phyloP scores from a whole-genome alignment of 2,329 filamentous ascomycete species.

The Cadophora sp. region DNA sequence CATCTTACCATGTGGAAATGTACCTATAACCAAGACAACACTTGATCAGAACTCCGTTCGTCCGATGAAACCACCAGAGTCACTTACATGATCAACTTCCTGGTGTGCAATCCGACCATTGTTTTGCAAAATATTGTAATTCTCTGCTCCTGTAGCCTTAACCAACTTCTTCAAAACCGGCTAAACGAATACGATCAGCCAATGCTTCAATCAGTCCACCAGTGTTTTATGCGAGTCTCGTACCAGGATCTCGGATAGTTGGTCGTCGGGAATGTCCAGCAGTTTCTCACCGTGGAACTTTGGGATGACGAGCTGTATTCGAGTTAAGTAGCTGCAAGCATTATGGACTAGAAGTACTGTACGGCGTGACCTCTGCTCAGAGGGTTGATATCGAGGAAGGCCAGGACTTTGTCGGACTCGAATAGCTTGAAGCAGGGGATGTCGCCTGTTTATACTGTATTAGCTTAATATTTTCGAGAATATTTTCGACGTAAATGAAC shows the following conservation, averaged over 20 bases:
- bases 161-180: constrained; percentile 89
- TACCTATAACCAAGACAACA: constrained; percentile 58
- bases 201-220: neutral
- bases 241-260: constrained; percentile 82
- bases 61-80: neutral
- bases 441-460: constrained; percentile 66
- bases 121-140: constrained; percentile 97
- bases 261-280: constrained; percentile 89
- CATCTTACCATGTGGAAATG: constrained; percentile 87
- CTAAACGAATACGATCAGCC: constrained; percentile 45
- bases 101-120: constrained; percentile 93
- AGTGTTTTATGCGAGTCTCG: constrained; percentile 33
- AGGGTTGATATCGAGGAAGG: constrained; percentile 96
- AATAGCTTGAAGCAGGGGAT: constrained; percentile 97
- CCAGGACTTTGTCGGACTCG: constrained; percentile 90
- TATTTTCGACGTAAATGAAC: constrained; percentile 49
- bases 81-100: constrained; percentile 84
- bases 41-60: neutral
- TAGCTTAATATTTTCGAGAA: neutral
- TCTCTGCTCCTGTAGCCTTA: constrained; percentile 72
- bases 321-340: neutral
- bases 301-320: constrained; percentile 81
- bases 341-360: constrained; percentile 37
- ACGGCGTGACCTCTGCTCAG: constrained; percentile 89
- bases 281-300: constrained; percentile 95